These are phyloP conservation scores for Psilocybe tampanensis DNA, from an alignment of 768 basidiomycete species.

Conservation along the genomic window DNA sequence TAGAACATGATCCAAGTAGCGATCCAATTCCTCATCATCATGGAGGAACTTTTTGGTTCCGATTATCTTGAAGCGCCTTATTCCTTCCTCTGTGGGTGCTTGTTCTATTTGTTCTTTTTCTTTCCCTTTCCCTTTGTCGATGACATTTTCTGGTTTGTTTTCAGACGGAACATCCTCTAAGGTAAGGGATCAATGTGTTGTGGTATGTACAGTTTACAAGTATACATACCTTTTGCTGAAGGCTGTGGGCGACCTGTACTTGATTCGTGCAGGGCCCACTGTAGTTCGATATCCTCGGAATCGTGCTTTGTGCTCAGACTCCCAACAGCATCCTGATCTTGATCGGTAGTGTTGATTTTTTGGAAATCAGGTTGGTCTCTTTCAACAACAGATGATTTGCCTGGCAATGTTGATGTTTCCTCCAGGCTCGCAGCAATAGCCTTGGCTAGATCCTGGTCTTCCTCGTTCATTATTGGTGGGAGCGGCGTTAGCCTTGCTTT, in stretches of 20 bases:
- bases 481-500: neutral
- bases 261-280: slow-evolving; percentile 18
- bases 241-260: neutral
- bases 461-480: neutral
- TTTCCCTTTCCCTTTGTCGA: slow-evolving; percentile 3
- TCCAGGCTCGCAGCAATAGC: slow-evolving; percentile 22
- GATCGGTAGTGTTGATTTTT: no score
- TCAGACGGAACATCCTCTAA: no score
- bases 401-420: neutral
- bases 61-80: slow-evolving; percentile 48
- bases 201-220: no score
- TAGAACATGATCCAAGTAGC: slow-evolving; percentile 55
- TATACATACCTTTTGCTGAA: no score
- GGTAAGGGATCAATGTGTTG: no score
- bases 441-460: slow-evolving; percentile 16
- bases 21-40: slow-evolving; percentile 53
- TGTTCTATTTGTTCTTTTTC: slow-evolving; percentile 1
- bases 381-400: neutral
- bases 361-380: no score
- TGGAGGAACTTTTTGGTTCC: slow-evolving; percentile 65
- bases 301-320: no score
- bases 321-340: no score
- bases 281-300: slow-evolving; percentile 5
- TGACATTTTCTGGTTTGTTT: neutral
- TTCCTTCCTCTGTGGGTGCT: slow-evolving; percentile 13